Percentiles rank a stretch among this genome's conserved stretches.
phyloP scores from a whole-genome alignment of 2,329 filamentous ascomycete genomes.

The Fusarium floridanum region DNA sequence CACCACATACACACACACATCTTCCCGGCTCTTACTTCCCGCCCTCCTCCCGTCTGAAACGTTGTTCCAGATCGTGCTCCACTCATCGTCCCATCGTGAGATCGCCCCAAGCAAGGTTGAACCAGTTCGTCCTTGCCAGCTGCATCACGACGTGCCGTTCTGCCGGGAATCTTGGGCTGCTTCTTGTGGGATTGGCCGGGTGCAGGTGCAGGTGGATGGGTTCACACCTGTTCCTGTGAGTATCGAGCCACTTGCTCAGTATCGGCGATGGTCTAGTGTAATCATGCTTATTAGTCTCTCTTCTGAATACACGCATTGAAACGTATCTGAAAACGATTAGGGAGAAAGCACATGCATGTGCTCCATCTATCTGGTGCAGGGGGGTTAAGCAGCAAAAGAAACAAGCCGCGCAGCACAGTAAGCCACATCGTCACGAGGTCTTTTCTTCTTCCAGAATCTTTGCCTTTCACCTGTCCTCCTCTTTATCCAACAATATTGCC shows the following conservation, averaged over 20 bases:
- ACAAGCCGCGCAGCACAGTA: constrained; percentile 46
- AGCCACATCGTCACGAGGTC: constrained; percentile 28
- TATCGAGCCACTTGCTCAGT: constrained; percentile 41
- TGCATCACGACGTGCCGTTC: constrained; percentile 32
- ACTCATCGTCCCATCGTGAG: constrained; percentile 26
- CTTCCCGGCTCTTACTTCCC: constrained; percentile 18
- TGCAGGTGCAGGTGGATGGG: not conserved
- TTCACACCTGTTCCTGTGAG: constrained; percentile 21
- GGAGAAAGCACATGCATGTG: constrained; percentile 37
- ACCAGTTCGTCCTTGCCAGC: constrained; percentile 18
- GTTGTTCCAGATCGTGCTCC: constrained; percentile 21
- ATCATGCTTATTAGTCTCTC: constrained; percentile 57
- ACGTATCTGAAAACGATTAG: constrained; percentile 21
- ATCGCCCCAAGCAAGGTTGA: constrained; percentile 7
- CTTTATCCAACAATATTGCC: constrained; percentile 18
- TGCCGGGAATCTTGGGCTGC: constrained; percentile 24
- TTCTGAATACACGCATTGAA: constrained; percentile 46
- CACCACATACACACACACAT: constrained; percentile 14
- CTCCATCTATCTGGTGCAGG: constrained; percentile 48
- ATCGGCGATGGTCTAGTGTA: constrained; percentile 60
- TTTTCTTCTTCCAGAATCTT: constrained; percentile 14
- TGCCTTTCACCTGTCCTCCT: constrained; percentile 12
- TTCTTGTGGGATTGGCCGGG: constrained; percentile 19
- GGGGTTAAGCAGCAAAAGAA: constrained; percentile 30
- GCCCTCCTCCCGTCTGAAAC: constrained; percentile 14